Conservation (phyloP, 2,329 filamentous ascomycete species). For the Albophoma yamanashiensis region DNA sequence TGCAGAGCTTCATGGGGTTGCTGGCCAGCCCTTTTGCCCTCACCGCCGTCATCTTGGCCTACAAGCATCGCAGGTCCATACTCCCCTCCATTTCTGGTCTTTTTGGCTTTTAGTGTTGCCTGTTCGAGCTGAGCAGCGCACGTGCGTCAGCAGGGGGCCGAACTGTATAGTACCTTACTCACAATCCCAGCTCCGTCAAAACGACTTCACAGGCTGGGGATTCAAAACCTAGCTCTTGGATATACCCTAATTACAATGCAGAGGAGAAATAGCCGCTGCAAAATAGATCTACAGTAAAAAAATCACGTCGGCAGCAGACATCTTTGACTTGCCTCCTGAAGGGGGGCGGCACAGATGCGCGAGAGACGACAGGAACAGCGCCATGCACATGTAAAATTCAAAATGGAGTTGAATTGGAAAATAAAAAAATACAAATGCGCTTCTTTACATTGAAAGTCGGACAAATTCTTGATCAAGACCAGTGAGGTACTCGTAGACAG, state of each 20-base stretch:
- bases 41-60: constrained; percentile 13
- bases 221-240: not conserved
- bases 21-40: constrained; percentile 19
- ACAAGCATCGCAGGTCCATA: constrained; percentile 15
- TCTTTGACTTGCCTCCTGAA: not conserved
- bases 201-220: not conserved
- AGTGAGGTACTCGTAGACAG: too few relatives aligned
- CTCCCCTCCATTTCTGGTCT: not conserved
- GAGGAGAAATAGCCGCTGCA: not conserved
- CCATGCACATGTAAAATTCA: not conserved
- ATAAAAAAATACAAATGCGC: not conserved
- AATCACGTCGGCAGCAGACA: not conserved
- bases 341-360: not conserved
- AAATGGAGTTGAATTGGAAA: not conserved
- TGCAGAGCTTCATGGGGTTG: constrained; percentile 29
- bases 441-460: not conserved
- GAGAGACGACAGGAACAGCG: not conserved
- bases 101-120: not conserved
- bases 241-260: not conserved
- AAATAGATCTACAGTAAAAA: not conserved
- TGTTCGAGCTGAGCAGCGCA: not conserved
- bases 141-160: not conserved
- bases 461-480: not conserved
- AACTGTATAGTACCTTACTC: not conserved
- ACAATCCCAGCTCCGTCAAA: not conserved